Base-by-base conservation (phyloP, 345 rosid genomes). In the Citrus unshiu region DNA sequence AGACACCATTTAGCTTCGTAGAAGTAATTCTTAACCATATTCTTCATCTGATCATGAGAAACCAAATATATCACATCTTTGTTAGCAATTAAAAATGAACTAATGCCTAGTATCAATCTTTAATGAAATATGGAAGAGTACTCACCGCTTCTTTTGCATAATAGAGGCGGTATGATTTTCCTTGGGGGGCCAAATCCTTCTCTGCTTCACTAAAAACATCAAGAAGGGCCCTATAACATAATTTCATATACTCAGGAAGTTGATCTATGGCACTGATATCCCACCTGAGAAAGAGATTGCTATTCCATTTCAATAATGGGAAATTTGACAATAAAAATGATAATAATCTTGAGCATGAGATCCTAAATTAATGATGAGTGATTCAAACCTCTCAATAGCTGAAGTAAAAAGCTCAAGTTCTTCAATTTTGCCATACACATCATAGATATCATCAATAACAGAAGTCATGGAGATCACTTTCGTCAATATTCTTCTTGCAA, bases 1-100 rank as follows among this genome's bases (percentile, higher is more conserved):
- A 81, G 56, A 1, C 68, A 54, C 86, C 88, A 87, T 60, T 66
- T 75, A 4, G 90, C 82, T 76, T 85, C 88, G 0, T 8, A 18
- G 9, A 73, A 77, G 72, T 83, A 85, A 5, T 74, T 64, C 54
- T 65, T 78, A 22, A 59, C 79, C 6, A 49, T 76, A 21, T 40
- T 43, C 63, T 73, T 79, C 85, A 83, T 79, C 86, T 86, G 58
- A 27, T 30, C 1, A 27, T 24, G 0, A 35, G 35, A 10, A 61
- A 27, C 40, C 0, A 37, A n/a, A 74, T 9, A 62, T 12, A 21
- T 18, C n/a, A 9, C 9, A 59, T 24, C 4, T 22, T 59, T 24
- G 2, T 2, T 59, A 3, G 9, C 25, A 8, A 24, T 7, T 10
- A 59, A 6, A 2, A 12, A 22, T 3, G 12, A 3, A 59, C 24